Evolutionary conservation across 306 rosid genomes (phyloP).

Genomic region (Prunus davidiana): DNA sequence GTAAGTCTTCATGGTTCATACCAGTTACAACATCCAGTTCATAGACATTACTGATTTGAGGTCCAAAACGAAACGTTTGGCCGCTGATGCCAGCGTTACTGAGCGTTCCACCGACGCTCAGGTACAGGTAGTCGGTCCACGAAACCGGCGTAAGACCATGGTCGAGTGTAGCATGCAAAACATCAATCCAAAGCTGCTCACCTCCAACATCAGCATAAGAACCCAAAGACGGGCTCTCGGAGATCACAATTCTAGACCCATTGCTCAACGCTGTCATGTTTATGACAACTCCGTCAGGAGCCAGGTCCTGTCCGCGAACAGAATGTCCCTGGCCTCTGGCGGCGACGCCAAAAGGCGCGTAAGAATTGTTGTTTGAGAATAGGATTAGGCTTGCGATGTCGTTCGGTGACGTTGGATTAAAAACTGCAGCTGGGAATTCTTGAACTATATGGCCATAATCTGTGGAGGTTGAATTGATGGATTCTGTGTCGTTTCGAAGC

Average conservation of each 20-base stretch:
- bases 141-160: slow-evolving; percentile 59
- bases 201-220: slow-evolving; percentile 76
- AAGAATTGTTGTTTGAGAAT: slow-evolving; percentile 28
- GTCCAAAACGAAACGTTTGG: slow-evolving; percentile 72
- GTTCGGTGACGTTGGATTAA: slow-evolving; percentile 38
- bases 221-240: slow-evolving; percentile 9
- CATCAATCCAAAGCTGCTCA: slow-evolving; percentile 76
- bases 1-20: neutral
- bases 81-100: slow-evolving; percentile 94
- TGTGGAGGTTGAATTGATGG: slow-evolving; percentile 43
- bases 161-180: slow-evolving; percentile 46
- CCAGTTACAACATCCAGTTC: slow-evolving; percentile 80
- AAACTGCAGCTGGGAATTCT: slow-evolving; percentile 38
- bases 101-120: slow-evolving; percentile 83
- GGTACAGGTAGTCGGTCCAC: slow-evolving; percentile 76
- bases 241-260: slow-evolving; percentile 35
- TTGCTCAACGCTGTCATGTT: slow-evolving; percentile 53
- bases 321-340: slow-evolving; percentile 83
- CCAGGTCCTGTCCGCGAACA: slow-evolving; percentile 67
- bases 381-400: slow-evolving; percentile 45
- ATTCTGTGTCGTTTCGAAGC: slow-evolving; percentile 42
- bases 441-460: slow-evolving; percentile 66
- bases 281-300: slow-evolving; percentile 64
- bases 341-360: slow-evolving; percentile 29
- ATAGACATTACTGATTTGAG: slow-evolving; percentile 71